Base-by-base conservation (phyloP, 2,329 filamentous ascomycete genomes). In the Aspergillus luchuensis region DNA sequence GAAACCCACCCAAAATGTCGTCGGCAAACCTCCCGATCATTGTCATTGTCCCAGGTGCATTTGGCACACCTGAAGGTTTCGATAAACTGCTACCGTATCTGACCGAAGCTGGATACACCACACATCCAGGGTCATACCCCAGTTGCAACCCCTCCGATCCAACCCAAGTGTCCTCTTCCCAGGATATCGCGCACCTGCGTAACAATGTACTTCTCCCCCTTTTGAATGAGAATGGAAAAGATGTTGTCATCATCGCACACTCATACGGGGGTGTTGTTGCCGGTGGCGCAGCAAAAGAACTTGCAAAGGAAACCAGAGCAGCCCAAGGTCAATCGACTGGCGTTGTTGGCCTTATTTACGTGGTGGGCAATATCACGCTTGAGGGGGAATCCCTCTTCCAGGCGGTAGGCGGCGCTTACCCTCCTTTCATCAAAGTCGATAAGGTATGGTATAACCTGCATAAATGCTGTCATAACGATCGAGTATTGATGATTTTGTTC, bases 91-190 rank as follows among this genome's bases (percentile, higher is more conserved):
- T 15, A 19, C 56, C 56, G 49, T 47, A 58, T 19, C 28, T 58
- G 8, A 58, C 17, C 39, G 19, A 58, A 48, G 56, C 56, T 25
- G 56, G 56, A 48, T 58, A 58, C 28, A 17, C 49, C 25, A 53
- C 56, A 38, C 49, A 58, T 19, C 49, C 56, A 2, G 56, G 49
- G 10, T 38, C 56, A 53, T 58, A 58, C 39, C 56, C 49, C 6
- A 58, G 56, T 36, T 58, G 56, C 56, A 58, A 58, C 28, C 39
- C 56, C 39, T 48, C 56, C 21, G 56, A 58, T 53, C 49, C 56
- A 19, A 19, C 39, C 56, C 39, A 28, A 6, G 56, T 19, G 56
- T 58, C 56, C 13, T 36, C 56, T 30, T 1, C 49, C 2, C 56
- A 58, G 25, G 56, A 58, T 58, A 48, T 53, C 49, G 56, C 49